phyloP scores from a whole-genome alignment of 257 asterid genomes.

The Capsicum pubescens region DNA sequence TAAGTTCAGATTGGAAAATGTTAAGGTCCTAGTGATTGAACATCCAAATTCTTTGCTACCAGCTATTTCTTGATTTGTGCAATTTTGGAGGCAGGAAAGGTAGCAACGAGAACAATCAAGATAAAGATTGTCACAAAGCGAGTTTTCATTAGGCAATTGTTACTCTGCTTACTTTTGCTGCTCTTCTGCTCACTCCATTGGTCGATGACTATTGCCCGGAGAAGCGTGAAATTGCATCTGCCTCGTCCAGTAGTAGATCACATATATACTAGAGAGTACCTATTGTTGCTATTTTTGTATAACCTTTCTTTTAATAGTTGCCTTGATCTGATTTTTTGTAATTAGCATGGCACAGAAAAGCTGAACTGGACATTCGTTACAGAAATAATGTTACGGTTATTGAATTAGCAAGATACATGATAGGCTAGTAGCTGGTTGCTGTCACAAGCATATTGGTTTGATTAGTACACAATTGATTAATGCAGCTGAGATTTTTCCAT shows the following conservation, averaged over 20 bases:
- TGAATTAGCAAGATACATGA: background rate
- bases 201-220: conserved; percentile 11
- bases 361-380: background rate
- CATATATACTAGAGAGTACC: conserved; percentile 5
- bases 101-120: conserved; percentile 4
- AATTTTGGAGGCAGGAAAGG: conserved; percentile 3
- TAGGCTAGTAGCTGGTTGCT: background rate
- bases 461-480: background rate
- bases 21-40: background rate
- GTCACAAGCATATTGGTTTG: background rate
- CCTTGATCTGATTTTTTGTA: conserved; percentile 24
- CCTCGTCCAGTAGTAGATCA: conserved; percentile 26
- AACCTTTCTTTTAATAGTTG: background rate
- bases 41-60: conserved; percentile 17
- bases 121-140: background rate
- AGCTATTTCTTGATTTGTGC: conserved; percentile 17
- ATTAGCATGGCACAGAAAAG: conserved; percentile 23
- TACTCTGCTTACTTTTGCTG: background rate
- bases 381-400: background rate
- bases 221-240: conserved; percentile 25
- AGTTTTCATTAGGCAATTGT: background rate
- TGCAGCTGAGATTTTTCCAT: background rate
- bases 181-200: background rate
- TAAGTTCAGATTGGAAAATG: conserved; percentile 23
- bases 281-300: conserved; percentile 19